Evolutionary conservation across 1,139 yeast species (phyloP), one percentile per base, ranked within the genome.

Genomic region (Pichia sp.): DNA sequence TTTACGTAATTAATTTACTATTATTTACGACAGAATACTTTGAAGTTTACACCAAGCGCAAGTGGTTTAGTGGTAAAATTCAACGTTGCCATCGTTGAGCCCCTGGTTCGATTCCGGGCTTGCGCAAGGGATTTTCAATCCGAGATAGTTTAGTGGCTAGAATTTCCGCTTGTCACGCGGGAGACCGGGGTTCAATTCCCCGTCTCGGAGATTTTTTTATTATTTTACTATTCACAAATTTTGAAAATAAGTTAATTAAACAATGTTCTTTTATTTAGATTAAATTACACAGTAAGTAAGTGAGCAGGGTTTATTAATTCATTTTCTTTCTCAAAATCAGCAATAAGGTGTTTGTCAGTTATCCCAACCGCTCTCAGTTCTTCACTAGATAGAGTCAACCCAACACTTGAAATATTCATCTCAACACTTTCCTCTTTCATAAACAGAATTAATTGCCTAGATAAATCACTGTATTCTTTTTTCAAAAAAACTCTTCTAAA

Each of bases 41-140:
- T n/a, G n/a, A n/a, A n/a, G n/a, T n/a, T n/a, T n/a, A n/a, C n/a
- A n/a, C n/a, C n/a, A n/a, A 32, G 32, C 41, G 31, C 42, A 42
- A 42, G 46, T 42, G 46, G 46, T 42, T 42, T 42, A 42, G 46
- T 42, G 46, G 46, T 42, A 42, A 42, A 42, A 42, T 42, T 42
- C 46, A 42, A 42, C 46, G 46, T 42, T 42, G 46, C 46, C 46
- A 42, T 42, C 46, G 46, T 42, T 42, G 46, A 42, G 46, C 46
- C 46, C 46, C 46, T 37, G 46, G 46, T 42, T 42, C 46, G 46
- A 42, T 42, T 42, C 46, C 46, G 40, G 46, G 46, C 46, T 42
- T 42, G 42, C 46, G 46, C 46, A 42, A 13, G n/a, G n/a, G n/a
- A n/a, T n/a, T n/a, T n/a, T n/a, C 15, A 33, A 14, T 42, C 46